Evolutionary conservation across 306 rosid genomes (phyloP).

Genomic region (Hylodesmum podocarpum): DNA sequence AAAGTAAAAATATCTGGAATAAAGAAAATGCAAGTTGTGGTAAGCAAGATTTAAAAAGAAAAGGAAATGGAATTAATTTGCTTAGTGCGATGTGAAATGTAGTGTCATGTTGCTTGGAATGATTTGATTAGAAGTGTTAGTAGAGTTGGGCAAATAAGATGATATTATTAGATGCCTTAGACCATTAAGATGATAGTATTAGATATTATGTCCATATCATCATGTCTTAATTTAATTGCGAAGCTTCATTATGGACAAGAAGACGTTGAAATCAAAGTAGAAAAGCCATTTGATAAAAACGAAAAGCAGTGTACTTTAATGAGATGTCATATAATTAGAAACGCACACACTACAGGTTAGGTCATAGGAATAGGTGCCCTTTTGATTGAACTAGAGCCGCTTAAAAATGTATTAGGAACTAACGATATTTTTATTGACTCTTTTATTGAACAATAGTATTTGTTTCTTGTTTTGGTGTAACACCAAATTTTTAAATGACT

Average conservation of each 20-base stretch:
- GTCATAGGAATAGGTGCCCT: not conserved
- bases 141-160: constrained; percentile 3
- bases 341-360: no score
- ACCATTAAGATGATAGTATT: constrained; percentile 5
- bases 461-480: no score
- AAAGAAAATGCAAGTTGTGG: not conserved
- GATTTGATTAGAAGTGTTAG: not conserved
- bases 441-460: no score
- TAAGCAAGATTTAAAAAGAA: not conserved
- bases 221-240: not conserved
- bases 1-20: constrained; percentile 25
- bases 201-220: constrained; percentile 17
- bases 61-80: not conserved
- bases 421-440: no score
- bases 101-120: not conserved
- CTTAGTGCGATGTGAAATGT: constrained; percentile 6
- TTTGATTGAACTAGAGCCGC: constrained; percentile 23
- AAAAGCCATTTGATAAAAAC: not conserved
- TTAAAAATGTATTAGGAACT: not conserved
- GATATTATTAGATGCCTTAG: not conserved
- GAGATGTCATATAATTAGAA: not conserved
- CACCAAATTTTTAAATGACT: no score
- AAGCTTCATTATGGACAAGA: not conserved
- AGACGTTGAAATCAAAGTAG: not conserved
- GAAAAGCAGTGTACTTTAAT: not conserved